Evolutionary conservation across 1,139 yeast species (phyloP).

Genomic region (Debaryomyces robertsiae): DNA sequence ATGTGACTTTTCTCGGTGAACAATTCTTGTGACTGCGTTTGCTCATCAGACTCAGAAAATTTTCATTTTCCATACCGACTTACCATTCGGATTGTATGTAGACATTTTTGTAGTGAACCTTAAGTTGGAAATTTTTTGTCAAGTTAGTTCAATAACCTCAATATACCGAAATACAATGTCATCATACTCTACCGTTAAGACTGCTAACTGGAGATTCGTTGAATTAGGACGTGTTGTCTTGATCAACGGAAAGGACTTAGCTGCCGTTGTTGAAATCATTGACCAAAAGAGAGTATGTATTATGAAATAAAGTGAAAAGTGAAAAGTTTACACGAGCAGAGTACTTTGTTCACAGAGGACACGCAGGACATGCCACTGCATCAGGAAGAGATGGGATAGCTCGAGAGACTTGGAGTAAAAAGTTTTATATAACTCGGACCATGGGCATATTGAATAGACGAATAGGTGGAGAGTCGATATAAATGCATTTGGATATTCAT

Average conservation of each 20-base stretch:
- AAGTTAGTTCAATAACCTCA: conserved; percentile 14
- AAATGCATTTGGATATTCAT: too few relatives aligned
- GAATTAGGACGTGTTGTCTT: conserved; percentile 99
- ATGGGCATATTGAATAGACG: too few relatives aligned
- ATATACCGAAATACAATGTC: conserved; percentile 32
- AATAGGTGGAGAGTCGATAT: too few relatives aligned
- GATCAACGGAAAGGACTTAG: conserved; percentile 79
- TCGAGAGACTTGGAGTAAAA: too few relatives aligned
- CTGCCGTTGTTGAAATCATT: conserved; percentile 95
- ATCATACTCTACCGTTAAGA: conserved; percentile 72
- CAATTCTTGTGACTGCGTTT: conserved; percentile 6
- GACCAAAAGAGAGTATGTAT: conserved; percentile 97
- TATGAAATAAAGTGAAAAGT: too few relatives aligned
- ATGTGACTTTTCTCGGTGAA: too few relatives aligned
- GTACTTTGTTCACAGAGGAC: too few relatives aligned
- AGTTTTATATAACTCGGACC: too few relatives aligned
- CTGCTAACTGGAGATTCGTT: conserved; percentile 99
- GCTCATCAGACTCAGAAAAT: conserved; percentile 10
- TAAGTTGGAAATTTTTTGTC: conserved; percentile 10
- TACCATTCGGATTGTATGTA: conserved; percentile 5
- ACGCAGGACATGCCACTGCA: too few relatives aligned
- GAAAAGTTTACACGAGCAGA: too few relatives aligned
- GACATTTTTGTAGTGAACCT: conserved; percentile 10
- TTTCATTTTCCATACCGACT: conserved; percentile 10
- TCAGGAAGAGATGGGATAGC: too few relatives aligned